Conservation (phyloP, 192 early-diverging fungal genomes). For the Coemansia sp. region DNA sequence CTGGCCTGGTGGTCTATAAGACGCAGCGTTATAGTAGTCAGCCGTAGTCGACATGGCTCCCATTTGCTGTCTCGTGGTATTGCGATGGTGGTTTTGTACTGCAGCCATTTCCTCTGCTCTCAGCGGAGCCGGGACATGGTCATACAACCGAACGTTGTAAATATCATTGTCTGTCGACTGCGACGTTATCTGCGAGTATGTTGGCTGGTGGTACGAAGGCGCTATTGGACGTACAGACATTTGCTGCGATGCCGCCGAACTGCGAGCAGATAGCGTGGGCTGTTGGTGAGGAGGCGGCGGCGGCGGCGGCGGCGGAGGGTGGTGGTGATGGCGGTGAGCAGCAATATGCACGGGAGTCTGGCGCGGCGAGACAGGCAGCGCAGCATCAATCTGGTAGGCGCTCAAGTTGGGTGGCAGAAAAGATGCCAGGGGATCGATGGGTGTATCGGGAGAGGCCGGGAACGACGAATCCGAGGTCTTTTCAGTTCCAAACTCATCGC, state of each 20-base stretch:
- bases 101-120: constrained; percentile 50
- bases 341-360: constrained; percentile 42
- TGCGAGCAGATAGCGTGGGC: constrained; percentile 6
- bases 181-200: constrained; percentile 19
- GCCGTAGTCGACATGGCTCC: constrained; percentile 23
- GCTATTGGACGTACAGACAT: constrained; percentile 15
- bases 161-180: constrained; percentile 34
- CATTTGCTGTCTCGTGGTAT: constrained; percentile 12
- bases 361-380: constrained; percentile 35
- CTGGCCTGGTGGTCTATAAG: constrained; percentile 44
- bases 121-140: constrained; percentile 46
- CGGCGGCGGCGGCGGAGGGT: constrained; percentile 19
- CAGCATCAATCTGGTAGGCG: constrained; percentile 22
- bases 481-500: constrained; percentile 48
- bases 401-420: constrained; percentile 24
- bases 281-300: constrained; percentile 25
- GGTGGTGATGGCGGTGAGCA: constrained; percentile 7
- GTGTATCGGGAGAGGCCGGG: constrained; percentile 27
- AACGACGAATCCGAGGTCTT: constrained; percentile 49
- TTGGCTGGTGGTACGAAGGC: constrained; percentile 16
- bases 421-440: constrained; percentile 38
- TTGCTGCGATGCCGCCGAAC: constrained; percentile 9
- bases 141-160: constrained; percentile 49
- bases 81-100: constrained; percentile 32
- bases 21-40: constrained; percentile 45